Evolutionary conservation across 495 filamentous ascomycete species (phyloP), one percentile per base, ranked within the genome.

Genomic region (Neurospora cerealis): DNA sequence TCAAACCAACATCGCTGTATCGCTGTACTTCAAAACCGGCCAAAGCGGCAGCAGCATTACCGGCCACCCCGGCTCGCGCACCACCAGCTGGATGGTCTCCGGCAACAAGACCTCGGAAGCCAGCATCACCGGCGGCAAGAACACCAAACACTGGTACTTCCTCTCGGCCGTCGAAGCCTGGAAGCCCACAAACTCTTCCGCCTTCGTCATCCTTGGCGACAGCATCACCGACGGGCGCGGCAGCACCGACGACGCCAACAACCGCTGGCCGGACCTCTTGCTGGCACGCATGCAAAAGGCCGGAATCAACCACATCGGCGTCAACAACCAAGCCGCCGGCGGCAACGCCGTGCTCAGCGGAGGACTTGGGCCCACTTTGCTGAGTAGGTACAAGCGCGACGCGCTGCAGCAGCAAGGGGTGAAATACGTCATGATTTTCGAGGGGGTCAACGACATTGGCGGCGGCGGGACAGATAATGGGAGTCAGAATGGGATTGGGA

Each of bases 141-240:
- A 75, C 70, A 82, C 83, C 37, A 83, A 82, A 40, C 85, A 87
- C 72, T 87, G 91, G 91, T 87, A 86, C 70, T 92, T 89, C 71
- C 78, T 92, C 48, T 88, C 83, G 36, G 86, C 83, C 1, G 81
- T 93, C 34, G 91, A 93, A 78, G 90, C 85, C 7, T 87, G 84
- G 79, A 80, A 83, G 4, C 85, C 88, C 0, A 75, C 77, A 9
- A 70, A 83, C 37, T 79, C 81, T 6, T 76, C 79, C 13, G 84
- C 85, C 10, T 86, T 92, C 41, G 85, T 86, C 4, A 88, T 94
- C 37, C 83, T 94, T 6, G 91, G 92, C 5, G 92, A 94, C 78
- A 91, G 89, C 75, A 93, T 94, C 75, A 93, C 91, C 6, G 92
- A 93, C 76, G 92, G 91, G 0, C 84, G 89, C 3, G 88, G 88